Evolutionary conservation across 306 rosid species (phyloP), one percentile per base, ranked within the genome.

Genomic region (Cotoneaster glaucophyllus): DNA sequence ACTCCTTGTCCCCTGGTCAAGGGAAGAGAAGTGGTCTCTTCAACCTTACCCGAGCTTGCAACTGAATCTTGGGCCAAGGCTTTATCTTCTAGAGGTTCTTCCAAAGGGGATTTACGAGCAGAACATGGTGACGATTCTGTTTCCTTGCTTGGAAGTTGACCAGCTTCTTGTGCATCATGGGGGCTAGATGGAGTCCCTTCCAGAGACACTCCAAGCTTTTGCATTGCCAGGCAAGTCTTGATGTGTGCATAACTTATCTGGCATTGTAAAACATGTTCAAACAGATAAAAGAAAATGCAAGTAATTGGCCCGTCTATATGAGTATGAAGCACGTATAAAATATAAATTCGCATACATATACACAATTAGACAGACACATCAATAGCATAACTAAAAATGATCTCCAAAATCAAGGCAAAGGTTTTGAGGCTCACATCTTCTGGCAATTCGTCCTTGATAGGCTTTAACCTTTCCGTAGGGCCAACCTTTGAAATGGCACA

Each of bases 361-460:
- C 54, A 48, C 54, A 3, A 56, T n/a, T 56, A 8, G 5, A 13
- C 34, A 62, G 11, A 14, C 10, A 15, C 18, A 74, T 74, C 67
- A 64, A 44, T 53, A 41, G 66, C 75, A 54, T 34, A 79, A 72
- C 69, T 41, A 53, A 26, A 66, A 54, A 3, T 21, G 72, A 44
- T 72, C 74, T 31, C 9, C 8, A 19, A 67, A 2, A 29, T 81
- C 32, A 76, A 72, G 45, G 68, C 43, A 67, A 77, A 67, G 29
- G 48, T 44, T 61, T 73, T 25, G 29, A 48, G 63, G 85, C 97
- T 88, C 85, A 93, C 98, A 1, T 89, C 86, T 82, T 91, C 98
- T 24, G 90, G 90, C 77, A 93, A 79, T 84, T 91, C 96, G 43
- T 86, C 86, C 83, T 93, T 93, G 76, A 93, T 88, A 79, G 97